These are phyloP conservation scores for Neurospora tetraspora DNA, from an alignment of 495 filamentous ascomycete genomes.

Conservation along the genomic window DNA sequence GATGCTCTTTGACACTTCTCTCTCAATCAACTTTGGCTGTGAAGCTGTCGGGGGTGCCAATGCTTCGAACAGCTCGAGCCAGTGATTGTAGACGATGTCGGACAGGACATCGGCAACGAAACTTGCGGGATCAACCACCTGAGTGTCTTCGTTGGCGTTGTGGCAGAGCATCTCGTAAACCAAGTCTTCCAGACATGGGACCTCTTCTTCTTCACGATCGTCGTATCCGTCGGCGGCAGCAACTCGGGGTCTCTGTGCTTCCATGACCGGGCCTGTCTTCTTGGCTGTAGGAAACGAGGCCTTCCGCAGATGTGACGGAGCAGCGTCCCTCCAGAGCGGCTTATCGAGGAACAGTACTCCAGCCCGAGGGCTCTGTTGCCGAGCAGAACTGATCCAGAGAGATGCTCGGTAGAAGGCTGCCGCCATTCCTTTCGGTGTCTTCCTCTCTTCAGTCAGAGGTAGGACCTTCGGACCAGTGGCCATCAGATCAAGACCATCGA, in stretches of 20 bases:
- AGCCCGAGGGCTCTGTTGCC: background rate
- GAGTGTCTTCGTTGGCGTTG: background rate
- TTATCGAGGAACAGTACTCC: slow-evolving; percentile 24
- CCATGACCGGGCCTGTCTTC: background rate
- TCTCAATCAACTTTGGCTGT: background rate
- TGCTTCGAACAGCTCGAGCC: slow-evolving; percentile 27
- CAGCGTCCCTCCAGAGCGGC: slow-evolving; percentile 10
- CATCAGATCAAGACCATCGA: slow-evolving; percentile 2
- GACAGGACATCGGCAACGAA: slow-evolving; percentile 7
- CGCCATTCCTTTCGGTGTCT: slow-evolving; percentile 4
- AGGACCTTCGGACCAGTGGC: slow-evolving; percentile 1
- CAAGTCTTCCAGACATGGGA: slow-evolving; percentile 14
- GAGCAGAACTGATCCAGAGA: slow-evolving; percentile 14
- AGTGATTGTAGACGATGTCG: slow-evolving; percentile 20
- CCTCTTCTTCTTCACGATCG: slow-evolving; percentile 3
- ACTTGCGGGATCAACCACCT: slow-evolving; percentile 1
- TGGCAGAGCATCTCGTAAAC: slow-evolving; percentile 14
- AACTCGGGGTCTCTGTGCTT: background rate
- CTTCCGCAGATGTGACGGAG: slow-evolving; percentile 4
- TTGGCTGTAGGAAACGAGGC: background rate
- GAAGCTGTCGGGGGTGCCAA: slow-evolving; percentile 5
- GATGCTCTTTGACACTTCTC: background rate
- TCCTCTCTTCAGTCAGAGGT: slow-evolving; percentile 1
- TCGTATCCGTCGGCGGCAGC: background rate
- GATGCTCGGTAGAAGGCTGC: slow-evolving; percentile 22